A percentile compares a stretch with the other conserved stretches of the same genome.
Evolutionary conservation across 2,329 filamentous ascomycete species (phyloP).

Genomic region (Neurospora crassa): DNA sequence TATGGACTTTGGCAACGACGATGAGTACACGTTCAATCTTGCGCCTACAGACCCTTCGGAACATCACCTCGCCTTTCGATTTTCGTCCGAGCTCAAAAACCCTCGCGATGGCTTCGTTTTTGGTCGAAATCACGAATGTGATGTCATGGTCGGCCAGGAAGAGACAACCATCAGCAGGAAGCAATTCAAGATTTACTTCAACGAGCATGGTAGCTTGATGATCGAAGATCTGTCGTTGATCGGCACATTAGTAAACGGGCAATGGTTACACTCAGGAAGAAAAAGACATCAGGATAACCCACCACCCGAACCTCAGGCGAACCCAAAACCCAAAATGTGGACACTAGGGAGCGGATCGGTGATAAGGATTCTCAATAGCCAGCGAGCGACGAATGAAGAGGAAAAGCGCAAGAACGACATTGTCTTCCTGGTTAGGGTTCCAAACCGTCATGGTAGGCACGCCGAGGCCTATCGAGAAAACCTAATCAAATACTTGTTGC

Average conservation of each 20-base stretch:
- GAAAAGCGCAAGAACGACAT: conserved; percentile 45
- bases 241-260: conserved; percentile 76
- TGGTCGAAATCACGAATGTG: conserved; percentile 67
- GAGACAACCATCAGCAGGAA: conserved; percentile 66
- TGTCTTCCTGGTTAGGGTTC: conserved; percentile 78
- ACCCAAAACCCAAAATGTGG: conserved; percentile 32
- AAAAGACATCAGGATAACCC: conserved; percentile 21
- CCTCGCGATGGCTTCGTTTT: conserved; percentile 71
- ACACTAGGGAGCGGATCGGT: conserved; percentile 65
- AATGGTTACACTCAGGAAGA: conserved; percentile 43
- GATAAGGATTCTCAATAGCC: conserved; percentile 47
- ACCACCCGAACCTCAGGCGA: conserved; percentile 22
- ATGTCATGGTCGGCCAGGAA: conserved; percentile 26
- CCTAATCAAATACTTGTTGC: conserved; percentile 59
- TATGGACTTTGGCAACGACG: conserved; percentile 43
- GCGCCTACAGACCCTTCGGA: conserved; percentile 40
- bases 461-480: conserved; percentile 59
- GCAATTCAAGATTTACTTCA: conserved; percentile 93
- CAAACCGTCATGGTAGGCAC: conserved; percentile 58
- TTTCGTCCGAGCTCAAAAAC: conserved; percentile 65
- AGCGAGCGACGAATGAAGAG: conserved; percentile 30
- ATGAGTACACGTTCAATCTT: conserved; percentile 40
- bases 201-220: conserved; percentile 79
- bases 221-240: conserved; percentile 93
- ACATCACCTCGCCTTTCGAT: conserved; percentile 67